Conservation (phyloP, 2,329 filamentous ascomycete genomes). For the Mollisiaceae sp. region DNA sequence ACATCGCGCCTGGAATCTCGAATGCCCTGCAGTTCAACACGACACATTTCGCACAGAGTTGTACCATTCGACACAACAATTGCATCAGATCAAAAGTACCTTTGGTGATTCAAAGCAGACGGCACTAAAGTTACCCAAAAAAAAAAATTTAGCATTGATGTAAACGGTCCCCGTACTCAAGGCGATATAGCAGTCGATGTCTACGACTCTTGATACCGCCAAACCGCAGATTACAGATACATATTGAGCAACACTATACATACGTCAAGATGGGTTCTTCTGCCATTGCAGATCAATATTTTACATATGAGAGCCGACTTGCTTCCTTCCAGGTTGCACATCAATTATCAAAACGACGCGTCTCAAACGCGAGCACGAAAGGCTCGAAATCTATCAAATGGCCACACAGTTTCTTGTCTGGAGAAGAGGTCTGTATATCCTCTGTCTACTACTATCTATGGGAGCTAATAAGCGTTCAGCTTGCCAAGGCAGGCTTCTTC, state of each 20-base stretch:
- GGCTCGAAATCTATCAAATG: slow-evolving; percentile 67
- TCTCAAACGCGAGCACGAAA: slow-evolving; percentile 67
- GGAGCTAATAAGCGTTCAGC: slow-evolving; percentile 53
- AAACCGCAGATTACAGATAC: neutral
- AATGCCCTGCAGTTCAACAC: neutral
- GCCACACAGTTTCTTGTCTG: slow-evolving; percentile 75
- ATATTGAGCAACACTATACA: neutral
- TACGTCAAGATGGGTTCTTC: slow-evolving; percentile 34
- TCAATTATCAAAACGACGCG: slow-evolving; percentile 69
- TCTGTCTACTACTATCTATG: neutral
- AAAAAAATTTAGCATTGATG: neutral
- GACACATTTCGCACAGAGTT: neutral
- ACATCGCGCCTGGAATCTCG: neutral
- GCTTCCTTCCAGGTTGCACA: slow-evolving; percentile 76
- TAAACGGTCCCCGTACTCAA: neutral
- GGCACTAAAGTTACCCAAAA: neutral
- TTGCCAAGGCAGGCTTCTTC: slow-evolving; percentile 90
- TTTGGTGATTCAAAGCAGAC: neutral
- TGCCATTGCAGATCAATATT: slow-evolving; percentile 51
- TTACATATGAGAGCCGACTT: slow-evolving; percentile 76
- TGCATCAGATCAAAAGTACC: neutral
- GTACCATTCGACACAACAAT: neutral
- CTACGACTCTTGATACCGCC: neutral
- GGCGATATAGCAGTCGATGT: neutral
- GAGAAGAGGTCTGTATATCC: slow-evolving; percentile 60